Percentiles rank a stretch among this genome's conserved stretches.
Evolutionary conservation across 2,329 filamentous ascomycete genomes (phyloP).

Genomic region (Chaetomiaceae sp.): DNA sequence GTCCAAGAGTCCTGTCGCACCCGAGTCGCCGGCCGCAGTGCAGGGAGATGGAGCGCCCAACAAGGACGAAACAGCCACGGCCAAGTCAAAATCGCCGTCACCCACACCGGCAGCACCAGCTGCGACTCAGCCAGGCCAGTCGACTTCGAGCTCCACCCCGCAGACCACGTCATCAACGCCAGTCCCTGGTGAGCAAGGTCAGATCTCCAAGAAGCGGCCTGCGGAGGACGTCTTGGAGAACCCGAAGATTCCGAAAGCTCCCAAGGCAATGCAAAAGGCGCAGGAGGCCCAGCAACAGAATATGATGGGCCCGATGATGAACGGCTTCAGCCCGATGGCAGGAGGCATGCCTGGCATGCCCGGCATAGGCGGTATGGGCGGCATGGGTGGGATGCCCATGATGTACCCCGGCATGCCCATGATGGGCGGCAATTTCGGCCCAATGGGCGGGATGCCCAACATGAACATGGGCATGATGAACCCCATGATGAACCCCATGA

Average conservation of each 20-base stretch:
- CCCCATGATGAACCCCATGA: conserved; percentile 28
- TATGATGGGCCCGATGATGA: conserved; percentile 43
- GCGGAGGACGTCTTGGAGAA: conserved; percentile 68
- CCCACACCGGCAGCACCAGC: conserved; percentile 28
- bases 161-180: conserved; percentile 28
- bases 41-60: conserved; percentile 36
- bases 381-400: conserved; percentile 37
- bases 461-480: conserved; percentile 35
- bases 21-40: conserved; percentile 30
- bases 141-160: conserved; percentile 27
- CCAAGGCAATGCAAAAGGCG: conserved; percentile 58
- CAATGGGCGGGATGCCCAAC: conserved; percentile 24
- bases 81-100: conserved; percentile 27
- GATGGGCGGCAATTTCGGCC: conserved; percentile 26
- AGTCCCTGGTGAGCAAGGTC: conserved; percentile 23
- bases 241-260: conserved; percentile 59
- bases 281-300: conserved; percentile 32
- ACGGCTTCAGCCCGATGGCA: too few species aligned
- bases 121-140: conserved; percentile 23
- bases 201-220: conserved; percentile 67
- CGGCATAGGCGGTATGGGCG: conserved; percentile 34
- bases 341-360: conserved; percentile 36
- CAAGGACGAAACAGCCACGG: conserved; percentile 35
- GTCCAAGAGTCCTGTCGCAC: conserved; percentile 42
- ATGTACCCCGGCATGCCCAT: conserved; percentile 37